Evolutionary conservation across 2,329 filamentous ascomycete species (phyloP).

Genomic region (Dothistroma pini): DNA sequence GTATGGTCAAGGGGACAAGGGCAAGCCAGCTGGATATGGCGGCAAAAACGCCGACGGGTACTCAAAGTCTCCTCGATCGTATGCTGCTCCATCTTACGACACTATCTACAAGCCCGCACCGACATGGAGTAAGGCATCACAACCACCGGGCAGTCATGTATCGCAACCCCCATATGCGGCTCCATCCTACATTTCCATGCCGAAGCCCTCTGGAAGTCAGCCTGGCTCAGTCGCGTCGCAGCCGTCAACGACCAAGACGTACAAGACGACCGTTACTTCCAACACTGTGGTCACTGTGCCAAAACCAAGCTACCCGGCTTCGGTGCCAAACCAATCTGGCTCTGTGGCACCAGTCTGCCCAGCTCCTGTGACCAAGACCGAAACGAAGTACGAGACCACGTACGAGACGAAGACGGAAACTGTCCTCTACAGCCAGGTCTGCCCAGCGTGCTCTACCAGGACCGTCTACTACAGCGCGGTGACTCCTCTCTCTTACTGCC

Average conservation of each 20-base stretch:
- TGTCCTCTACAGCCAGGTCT: slow-evolving; percentile 1
- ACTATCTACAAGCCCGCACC: not conserved
- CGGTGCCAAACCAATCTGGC: not conserved
- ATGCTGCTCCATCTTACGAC: not conserved
- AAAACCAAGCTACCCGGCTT: not conserved
- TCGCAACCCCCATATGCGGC: not conserved
- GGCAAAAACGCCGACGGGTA: too few species aligned
- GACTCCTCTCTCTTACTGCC: not conserved
- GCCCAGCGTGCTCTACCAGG: slow-evolving; percentile 1
- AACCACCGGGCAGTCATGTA: not conserved
- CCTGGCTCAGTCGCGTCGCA: not conserved
- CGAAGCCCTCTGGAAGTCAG: not conserved
- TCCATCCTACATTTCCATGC: not conserved
- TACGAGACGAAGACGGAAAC: slow-evolving; percentile 1
- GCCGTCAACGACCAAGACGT: not conserved
- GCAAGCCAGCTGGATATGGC: not conserved
- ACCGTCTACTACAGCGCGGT: slow-evolving; percentile 1
- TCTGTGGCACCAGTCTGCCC: not conserved
- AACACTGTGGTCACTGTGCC: not conserved
- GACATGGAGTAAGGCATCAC: not conserved
- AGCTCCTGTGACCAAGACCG: not conserved
- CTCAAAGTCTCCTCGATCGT: not conserved
- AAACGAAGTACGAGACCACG: not conserved
- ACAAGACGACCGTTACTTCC: slow-evolving; percentile 1
- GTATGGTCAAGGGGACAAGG: not conserved